A percentile compares a stretch with the other conserved stretches of the same genome.
phyloP scores from a whole-genome alignment of 2,329 filamentous ascomycete genomes.

The Ophiostoma ulmi region DNA sequence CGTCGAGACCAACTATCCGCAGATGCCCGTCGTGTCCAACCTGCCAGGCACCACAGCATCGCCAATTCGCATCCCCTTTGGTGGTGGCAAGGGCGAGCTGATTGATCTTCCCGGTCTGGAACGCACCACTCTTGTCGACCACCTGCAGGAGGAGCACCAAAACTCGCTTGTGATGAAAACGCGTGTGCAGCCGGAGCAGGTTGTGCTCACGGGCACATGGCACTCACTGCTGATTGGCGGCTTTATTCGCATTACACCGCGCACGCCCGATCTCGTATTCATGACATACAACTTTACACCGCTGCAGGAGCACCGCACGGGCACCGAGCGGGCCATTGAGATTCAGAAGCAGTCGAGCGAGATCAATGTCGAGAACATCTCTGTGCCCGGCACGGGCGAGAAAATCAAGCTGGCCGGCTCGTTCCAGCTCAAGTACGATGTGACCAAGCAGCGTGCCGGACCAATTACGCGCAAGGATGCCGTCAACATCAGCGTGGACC shows the following conservation, averaged over 20 bases:
- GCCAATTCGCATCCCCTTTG: slow-evolving; percentile 88
- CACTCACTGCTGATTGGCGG: slow-evolving; percentile 82
- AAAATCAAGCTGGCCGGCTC: slow-evolving; percentile 65
- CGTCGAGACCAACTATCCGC: slow-evolving; percentile 67
- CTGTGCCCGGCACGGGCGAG: slow-evolving; percentile 51
- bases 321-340: slow-evolving; percentile 70
- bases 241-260: slow-evolving; percentile 79
- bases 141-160: slow-evolving; percentile 63
- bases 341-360: slow-evolving; percentile 62
- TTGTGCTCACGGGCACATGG: slow-evolving; percentile 61
- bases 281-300: slow-evolving; percentile 85
- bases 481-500: slow-evolving; percentile 58
- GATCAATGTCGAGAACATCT: slow-evolving; percentile 59
- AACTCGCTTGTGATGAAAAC: slow-evolving; percentile 70
- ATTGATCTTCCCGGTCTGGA: slow-evolving; percentile 86
- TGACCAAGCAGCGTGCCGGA: slow-evolving; percentile 73
- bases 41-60: slow-evolving; percentile 91
- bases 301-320: slow-evolving; percentile 68
- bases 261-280: slow-evolving; percentile 58
- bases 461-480: slow-evolving; percentile 62
- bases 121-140: slow-evolving; percentile 65
- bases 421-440: slow-evolving; percentile 72
- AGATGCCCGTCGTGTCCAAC: slow-evolving; percentile 79
- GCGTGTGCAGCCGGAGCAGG: slow-evolving; percentile 67
- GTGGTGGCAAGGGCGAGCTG: slow-evolving; percentile 77